Percentiles rank a stretch among this genome's conserved stretches.
Evolutionary conservation across 2,329 filamentous ascomycete genomes (phyloP).

Genomic region (Cladophialophora chaetospira): DNA sequence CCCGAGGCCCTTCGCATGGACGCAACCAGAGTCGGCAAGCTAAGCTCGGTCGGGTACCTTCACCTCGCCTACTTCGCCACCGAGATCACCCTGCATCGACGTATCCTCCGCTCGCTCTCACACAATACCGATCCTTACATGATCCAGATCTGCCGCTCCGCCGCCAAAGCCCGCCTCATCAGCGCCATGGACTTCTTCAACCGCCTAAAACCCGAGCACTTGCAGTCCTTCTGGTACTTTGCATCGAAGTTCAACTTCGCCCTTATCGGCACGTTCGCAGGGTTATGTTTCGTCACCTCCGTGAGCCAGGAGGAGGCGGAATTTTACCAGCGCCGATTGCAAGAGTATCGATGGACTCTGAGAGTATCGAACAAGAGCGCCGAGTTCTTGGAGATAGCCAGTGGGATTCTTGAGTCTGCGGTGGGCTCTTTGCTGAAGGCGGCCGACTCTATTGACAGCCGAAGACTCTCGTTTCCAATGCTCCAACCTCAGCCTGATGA

Average conservation of each 20-base stretch:
- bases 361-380: slow-evolving; percentile 63
- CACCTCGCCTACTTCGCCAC: slow-evolving; percentile 51
- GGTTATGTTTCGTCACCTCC: slow-evolving; percentile 83
- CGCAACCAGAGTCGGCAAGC: slow-evolving; percentile 44
- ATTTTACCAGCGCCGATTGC: slow-evolving; percentile 82
- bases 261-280: slow-evolving; percentile 85
- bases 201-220: slow-evolving; percentile 79
- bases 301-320: slow-evolving; percentile 86
- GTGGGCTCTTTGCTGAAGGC: slow-evolving; percentile 33
- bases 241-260: slow-evolving; percentile 72
- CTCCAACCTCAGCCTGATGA: slow-evolving; percentile 27
- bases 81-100: slow-evolving; percentile 50
- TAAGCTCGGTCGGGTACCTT: slow-evolving; percentile 46
- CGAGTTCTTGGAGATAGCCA: slow-evolving; percentile 34
- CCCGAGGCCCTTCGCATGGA: slow-evolving; percentile 54
- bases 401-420: slow-evolving; percentile 33
- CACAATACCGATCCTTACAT: slow-evolving; percentile 71
- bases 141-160: slow-evolving; percentile 76
- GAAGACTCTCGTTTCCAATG: slow-evolving; percentile 32
- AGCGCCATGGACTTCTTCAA: slow-evolving; percentile 98
- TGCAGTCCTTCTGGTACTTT: slow-evolving; percentile 80
- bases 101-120: slow-evolving; percentile 39
- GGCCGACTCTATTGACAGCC: slow-evolving; percentile 32
- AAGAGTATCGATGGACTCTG: slow-evolving; percentile 92
- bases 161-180: slow-evolving; percentile 90